Evolutionary conservation across 345 rosid species (phyloP).

Genomic region (Bruguiera gymnorhiza): DNA sequence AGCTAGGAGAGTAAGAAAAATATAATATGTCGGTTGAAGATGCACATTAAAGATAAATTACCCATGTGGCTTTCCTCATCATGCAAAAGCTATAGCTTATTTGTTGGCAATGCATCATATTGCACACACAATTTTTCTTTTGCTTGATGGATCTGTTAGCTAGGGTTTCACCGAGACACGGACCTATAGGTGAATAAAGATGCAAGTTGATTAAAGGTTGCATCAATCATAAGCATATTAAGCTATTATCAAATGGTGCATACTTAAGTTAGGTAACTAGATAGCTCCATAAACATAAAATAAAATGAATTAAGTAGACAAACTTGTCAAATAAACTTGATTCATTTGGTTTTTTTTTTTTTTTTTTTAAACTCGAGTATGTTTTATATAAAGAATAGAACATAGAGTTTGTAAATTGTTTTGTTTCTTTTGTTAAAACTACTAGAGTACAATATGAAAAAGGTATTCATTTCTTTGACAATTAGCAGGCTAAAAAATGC

Average conservation of each 20-base stretch:
- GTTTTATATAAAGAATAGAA: too few species aligned
- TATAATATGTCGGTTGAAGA: too few species aligned
- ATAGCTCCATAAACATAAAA: not conserved
- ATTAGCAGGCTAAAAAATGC: too few species aligned
- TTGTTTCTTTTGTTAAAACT: too few species aligned
- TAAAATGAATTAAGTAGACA: not conserved
- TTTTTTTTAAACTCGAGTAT: too few species aligned
- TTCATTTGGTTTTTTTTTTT: too few species aligned
- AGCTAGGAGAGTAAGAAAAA: too few species aligned
- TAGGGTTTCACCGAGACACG: slow-evolving; percentile 20
- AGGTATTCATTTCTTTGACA: too few species aligned
- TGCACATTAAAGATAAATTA: too few species aligned
- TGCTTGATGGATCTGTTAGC: slow-evolving; percentile 14
- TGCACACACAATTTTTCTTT: not conserved
- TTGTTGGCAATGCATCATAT: not conserved
- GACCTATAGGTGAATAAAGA: not conserved
- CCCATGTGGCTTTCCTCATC: slow-evolving; percentile 9
- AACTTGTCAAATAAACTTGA: not conserved
- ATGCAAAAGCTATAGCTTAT: slow-evolving; percentile 8
- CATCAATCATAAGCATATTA: slow-evolving; percentile 26
- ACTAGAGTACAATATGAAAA: too few species aligned
- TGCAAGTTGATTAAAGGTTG: slow-evolving; percentile 15
- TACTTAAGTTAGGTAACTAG: slow-evolving; percentile 1
- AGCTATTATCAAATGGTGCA: slow-evolving; percentile 18
- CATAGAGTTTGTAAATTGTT: too few species aligned